Base-by-base conservation (phyloP, 768 basidiomycete species). In the Xerocomus potaroensis region DNA sequence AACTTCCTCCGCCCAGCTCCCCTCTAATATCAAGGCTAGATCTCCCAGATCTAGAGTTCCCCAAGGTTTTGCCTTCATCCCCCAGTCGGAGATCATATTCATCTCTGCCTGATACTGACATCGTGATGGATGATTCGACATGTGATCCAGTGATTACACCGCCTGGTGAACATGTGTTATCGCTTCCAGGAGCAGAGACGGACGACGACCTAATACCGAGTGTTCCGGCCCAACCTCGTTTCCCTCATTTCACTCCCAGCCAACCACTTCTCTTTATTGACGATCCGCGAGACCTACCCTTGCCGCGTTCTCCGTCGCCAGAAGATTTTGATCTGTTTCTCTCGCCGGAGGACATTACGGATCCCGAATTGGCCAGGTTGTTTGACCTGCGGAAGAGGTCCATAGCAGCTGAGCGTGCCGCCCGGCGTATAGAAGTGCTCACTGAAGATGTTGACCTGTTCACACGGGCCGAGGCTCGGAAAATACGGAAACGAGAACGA, bases 401-500 rank as follows among this genome's bases (percentile, higher is more conserved):
- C 32, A 48, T 68, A 16, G 58, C 65, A 39, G 62, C 66, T 48
- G 62, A 68, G 55, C 62, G 62, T 19, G 58, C 56, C 44, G 68
- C 65, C 10, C 46, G 63, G 44, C 62, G 58, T 23, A 29, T 54
- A 39, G 69, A 71, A 49, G 46, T 55, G 44, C 51, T 69, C 49
- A 54, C 64, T 21, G 66, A 68, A 16, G 65, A 69, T 43, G 65
- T 65, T n/a, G 65, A 67, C 57, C 66, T 68, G 49, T 65, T 67
- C 48, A 54, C 60, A 47, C 67, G 69, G 27, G 66, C 66, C 49
- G 77, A 75, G 54, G 74, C 72, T 43, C 64, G 72, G 52, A 72
- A 67, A 50, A 59, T 45, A 53, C 65, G 75, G 51, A 79, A 77
- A 61, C 65, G 69, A 41, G 76, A 78, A 55, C 75, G 75, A 55